Base-by-base conservation (phyloP, 306 rosid genomes). In the Calophaca sinica region DNA sequence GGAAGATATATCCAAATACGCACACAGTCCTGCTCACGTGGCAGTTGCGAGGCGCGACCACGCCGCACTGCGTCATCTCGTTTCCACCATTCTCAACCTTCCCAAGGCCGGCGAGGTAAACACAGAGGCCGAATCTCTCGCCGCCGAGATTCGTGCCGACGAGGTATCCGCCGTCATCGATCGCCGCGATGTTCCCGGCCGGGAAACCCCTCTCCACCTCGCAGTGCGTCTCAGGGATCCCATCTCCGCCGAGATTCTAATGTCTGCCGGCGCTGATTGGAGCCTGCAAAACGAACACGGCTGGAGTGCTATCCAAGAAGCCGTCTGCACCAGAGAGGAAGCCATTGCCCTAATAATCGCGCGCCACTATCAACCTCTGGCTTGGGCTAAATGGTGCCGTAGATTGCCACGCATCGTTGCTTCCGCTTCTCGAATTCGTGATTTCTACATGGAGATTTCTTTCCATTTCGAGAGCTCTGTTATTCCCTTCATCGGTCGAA, bases 351-450 rank as follows among this genome's bases (percentile, higher is more conserved):
- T 92, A 87, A 87, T 87, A 26, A 94, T 94, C 69, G 97, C 96
- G 2, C 82, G 97, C 33, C 93, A 94, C 70, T 94, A 92, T 72
- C 97, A 94, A 46, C 96, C 97, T 33, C 90, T 94, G 9, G 97
- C 99, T 49, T 94, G 99, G 99, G 96, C 99, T 32, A 94, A 94
- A 86, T 92, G 99, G 99, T 88, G 97, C 76, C 92, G 99, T 0
- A 87, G 99, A 68, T 90, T 94, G 68, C 99, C 99, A 8, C 90
- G 99, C 1, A 87, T 94, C 44, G 85, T 91, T 14, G 99, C 96
- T 49, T 92, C 99, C 3, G 85, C 97, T 2, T 46, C 89, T 1
- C 88, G 97, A 2, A 94, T 94, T 75, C 97, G 96, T 44, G 99
- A 94, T 74, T 94, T 94, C 71, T 94, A 94, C 62, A 94, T 92